Evolutionary conservation across 768 basidiomycete genomes (phyloP).

Genomic region (Suillus discolor): DNA sequence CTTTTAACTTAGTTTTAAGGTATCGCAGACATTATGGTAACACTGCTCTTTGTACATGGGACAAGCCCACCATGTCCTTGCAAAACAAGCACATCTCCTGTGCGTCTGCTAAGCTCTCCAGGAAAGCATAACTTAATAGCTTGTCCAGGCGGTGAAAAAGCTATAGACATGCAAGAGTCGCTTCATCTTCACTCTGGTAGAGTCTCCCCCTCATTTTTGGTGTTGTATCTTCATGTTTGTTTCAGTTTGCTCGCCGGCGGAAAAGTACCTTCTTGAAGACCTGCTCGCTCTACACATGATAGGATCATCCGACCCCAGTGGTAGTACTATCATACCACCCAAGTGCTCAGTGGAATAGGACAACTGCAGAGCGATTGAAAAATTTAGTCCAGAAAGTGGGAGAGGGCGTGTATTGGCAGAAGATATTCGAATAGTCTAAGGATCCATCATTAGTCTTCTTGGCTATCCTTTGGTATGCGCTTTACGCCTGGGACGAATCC

Average conservation of each 20-base stretch:
- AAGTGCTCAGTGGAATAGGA: slow-evolving; percentile 25
- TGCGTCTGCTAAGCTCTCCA: neutral
- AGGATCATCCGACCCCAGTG: slow-evolving; percentile 23
- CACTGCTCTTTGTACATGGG: slow-evolving; percentile 46
- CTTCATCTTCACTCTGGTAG: slow-evolving; percentile 15
- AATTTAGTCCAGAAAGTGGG: slow-evolving; percentile 34
- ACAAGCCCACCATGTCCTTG: slow-evolving; percentile 21
- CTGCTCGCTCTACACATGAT: slow-evolving; percentile 43
- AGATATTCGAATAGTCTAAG: slow-evolving; percentile 30
- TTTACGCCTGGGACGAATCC: slow-evolving; percentile 66
- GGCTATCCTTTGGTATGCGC: slow-evolving; percentile 56
- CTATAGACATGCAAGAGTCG: slow-evolving; percentile 18
- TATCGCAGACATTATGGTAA: slow-evolving; percentile 48
- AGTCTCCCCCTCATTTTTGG: neutral
- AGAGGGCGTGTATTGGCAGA: slow-evolving; percentile 39
- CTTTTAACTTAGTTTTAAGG: no score
- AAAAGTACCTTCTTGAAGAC: slow-evolving; percentile 35
- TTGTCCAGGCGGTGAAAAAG: slow-evolving; percentile 15
- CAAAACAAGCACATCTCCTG: slow-evolving; percentile 17
- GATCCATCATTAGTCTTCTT: slow-evolving; percentile 38
- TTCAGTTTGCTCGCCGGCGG: slow-evolving; percentile 10
- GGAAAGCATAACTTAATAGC: slow-evolving; percentile 1
- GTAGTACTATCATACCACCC: slow-evolving; percentile 38
- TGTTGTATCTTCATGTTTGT: neutral
- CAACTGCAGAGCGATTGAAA: slow-evolving; percentile 28